Percentiles rank a stretch among this genome's conserved stretches.
These are phyloP conservation scores for Citrus hindsii DNA, from an alignment of 345 rosid genomes.

Conservation along the genomic window DNA sequence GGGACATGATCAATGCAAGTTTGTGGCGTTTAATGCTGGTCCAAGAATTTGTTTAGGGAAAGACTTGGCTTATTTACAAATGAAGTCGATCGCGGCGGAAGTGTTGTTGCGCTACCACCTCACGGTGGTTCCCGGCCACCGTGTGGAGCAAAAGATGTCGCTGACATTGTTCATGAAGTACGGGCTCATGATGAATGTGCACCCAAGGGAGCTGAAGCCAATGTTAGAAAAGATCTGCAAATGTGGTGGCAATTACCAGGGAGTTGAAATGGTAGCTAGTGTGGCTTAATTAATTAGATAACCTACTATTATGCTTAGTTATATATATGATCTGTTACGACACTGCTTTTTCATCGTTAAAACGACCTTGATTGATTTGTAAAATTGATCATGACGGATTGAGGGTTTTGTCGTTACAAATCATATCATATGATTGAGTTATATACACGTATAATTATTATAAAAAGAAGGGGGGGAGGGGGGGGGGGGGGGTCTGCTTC, in stretches of 20 bases:
- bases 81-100: constrained; percentile 73
- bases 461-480: no score
- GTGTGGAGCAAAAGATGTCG: constrained; percentile 82
- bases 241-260: not conserved
- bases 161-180: constrained; percentile 73
- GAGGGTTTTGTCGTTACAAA: not conserved
- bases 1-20: constrained; percentile 41
- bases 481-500: no score
- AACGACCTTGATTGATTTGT: not conserved
- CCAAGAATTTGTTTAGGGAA: constrained; percentile 73
- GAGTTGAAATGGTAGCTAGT: constrained; percentile 6
- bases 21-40: constrained; percentile 72
- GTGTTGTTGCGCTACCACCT: constrained; percentile 56
- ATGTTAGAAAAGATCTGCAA: constrained; percentile 20
- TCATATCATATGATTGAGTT: not conserved
- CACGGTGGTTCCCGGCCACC: constrained; percentile 47
- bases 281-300: not conserved
- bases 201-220: constrained; percentile 39
- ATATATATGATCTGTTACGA: no score
- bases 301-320: no score
- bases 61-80: constrained; percentile 65
- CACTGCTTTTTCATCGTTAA: no score
- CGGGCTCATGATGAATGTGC: constrained; percentile 53
- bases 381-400: not conserved
- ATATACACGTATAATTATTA: not conserved